Base-by-base conservation (phyloP, 768 basidiomycete genomes). In the Coprinellus micaceus region DNA sequence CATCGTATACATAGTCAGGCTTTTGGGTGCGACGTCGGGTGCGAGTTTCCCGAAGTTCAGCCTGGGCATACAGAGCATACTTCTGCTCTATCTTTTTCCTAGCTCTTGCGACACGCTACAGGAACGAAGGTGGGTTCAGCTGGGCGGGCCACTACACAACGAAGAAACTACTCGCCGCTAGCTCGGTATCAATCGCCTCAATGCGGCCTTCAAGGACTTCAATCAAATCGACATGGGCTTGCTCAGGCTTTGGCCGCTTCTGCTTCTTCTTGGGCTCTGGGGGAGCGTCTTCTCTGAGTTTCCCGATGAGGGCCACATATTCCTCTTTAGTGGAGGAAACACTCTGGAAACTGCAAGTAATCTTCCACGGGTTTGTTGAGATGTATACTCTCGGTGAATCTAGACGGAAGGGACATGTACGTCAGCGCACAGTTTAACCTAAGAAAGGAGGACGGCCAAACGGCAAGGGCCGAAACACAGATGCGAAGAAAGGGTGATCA, bases 361-460 rank as follows among this genome's bases (percentile, higher is more conserved):
- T 85, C 74, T 93, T 94, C 91, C 90, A 94, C 21, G 92, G 92
- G 69, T 94, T 94, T 13, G 88, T 89, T 30, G 91, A 93, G 37
- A 81, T 74, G 65, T 91, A 94, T 52, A 94, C 72, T 58, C 92
- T 84, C 24, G 91, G 89, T 46, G 92, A 93, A 75, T 91, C 91
- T 94, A 61, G 62, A 61, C 54, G 46, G 58, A 64, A 53, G 60
- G 58, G 55, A 53, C 54, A 59, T 72, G 43, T 66, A 70, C 54
- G 67, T 64, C 59, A 62, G 61, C 60, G 57, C 64, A 59, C 58
- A 58, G 61, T 52, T 22, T 19, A 17, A 52, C 56, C 39, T 44
- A 44, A 63, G 59, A 33, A 6, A 33, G 58, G 52, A 68, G 57
- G 64, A 57, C 64, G 61, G 63, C 24, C 26, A 19, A 64, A 58